These are phyloP conservation scores for Ricinus communis DNA, from an alignment of 345 rosid species.

Conservation along the genomic window DNA sequence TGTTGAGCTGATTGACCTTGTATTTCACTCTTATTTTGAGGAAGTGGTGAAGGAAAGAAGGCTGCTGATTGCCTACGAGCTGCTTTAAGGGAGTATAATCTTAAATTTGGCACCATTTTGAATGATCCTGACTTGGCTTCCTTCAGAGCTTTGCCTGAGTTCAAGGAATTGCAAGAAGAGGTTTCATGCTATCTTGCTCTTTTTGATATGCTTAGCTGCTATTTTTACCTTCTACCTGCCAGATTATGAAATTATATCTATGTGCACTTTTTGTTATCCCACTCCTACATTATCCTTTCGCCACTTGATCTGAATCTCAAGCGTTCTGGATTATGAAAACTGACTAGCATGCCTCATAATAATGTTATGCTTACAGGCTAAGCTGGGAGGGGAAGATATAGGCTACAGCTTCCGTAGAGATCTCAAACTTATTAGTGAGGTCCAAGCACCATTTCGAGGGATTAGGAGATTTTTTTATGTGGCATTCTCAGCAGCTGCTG, in stretches of 20 bases:
- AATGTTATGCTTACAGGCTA: slow-evolving; percentile 57
- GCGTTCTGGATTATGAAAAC: not conserved
- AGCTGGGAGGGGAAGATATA: slow-evolving; percentile 91
- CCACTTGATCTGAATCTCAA: not conserved
- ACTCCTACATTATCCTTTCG: not conserved
- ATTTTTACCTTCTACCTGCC: not conserved
- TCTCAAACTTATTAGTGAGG: slow-evolving; percentile 92
- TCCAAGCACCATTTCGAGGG: slow-evolving; percentile 97
- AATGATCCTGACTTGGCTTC: slow-evolving; percentile 96
- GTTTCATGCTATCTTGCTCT: slow-evolving; percentile 38
- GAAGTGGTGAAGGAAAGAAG: slow-evolving; percentile 81
- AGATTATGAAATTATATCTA: not conserved
- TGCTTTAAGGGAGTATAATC: slow-evolving; percentile 83
- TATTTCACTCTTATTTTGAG: slow-evolving; percentile 27
- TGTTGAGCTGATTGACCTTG: slow-evolving; percentile 8
- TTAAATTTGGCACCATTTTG: slow-evolving; percentile 85
- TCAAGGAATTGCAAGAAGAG: slow-evolving; percentile 95
- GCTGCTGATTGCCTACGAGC: slow-evolving; percentile 79
- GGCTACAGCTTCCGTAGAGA: slow-evolving; percentile 88
- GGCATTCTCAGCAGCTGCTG: slow-evolving; percentile 87
- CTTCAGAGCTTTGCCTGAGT: slow-evolving; percentile 89
- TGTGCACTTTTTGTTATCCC: not conserved
- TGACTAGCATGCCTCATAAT: slow-evolving; percentile 9
- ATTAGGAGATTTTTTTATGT: slow-evolving; percentile 75
- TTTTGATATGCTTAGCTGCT: too few relatives aligned